Base-by-base conservation (phyloP, 305 asterid genomes). In the Lippia alba region DNA sequence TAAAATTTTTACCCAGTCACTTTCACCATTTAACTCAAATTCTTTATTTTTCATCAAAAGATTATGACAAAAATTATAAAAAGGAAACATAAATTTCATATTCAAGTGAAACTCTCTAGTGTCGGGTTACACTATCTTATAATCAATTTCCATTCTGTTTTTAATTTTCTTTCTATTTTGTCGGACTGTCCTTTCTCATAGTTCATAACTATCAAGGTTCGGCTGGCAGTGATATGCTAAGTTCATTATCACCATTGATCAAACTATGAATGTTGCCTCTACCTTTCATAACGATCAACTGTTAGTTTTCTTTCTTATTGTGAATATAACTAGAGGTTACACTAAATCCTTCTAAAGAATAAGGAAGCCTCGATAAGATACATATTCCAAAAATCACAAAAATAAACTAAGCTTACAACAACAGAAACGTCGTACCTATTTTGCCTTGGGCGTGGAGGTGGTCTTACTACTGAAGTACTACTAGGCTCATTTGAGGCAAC, bases 391-490 rank as follows among this genome's bases (percentile, higher is more conserved):
- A 14, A 45, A 45, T 36, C 6, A 4, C 6, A 36, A 36, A 36
- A 62, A 40, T 17, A 46, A 75, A 55, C 45, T 12, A 77, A 15
- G 49, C 45, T 44, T 69, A 55, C 24, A 63, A 36, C 3, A 39
- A 9, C 11, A 24, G 48, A 49, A 59, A 60, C 4, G 45, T 3
- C 18, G 17, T 76, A 94, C 99, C 98, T 91, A 74, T 83, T 83
- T 75, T 88, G 96, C 83, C 96, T 82, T 70, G 76, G 83, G 76
- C 80, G 88, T 34, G 69, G 80, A 63, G 78, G 73, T 11, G 79
- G 92, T 76, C 87, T 81, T 48, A 64, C 39, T 56, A 78, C 67
- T 51, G 83, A 65, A 56, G 82, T 79, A 59, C 81, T 71, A 81
- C 70, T 55, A 12, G 79, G 64, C 72, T 86, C 92, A 51, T 84